A percentile compares a stretch with the other conserved stretches of the same genome.
phyloP scores from a whole-genome alignment of 2,329 filamentous ascomycete species.

The Colletotrichum gigasporum region DNA sequence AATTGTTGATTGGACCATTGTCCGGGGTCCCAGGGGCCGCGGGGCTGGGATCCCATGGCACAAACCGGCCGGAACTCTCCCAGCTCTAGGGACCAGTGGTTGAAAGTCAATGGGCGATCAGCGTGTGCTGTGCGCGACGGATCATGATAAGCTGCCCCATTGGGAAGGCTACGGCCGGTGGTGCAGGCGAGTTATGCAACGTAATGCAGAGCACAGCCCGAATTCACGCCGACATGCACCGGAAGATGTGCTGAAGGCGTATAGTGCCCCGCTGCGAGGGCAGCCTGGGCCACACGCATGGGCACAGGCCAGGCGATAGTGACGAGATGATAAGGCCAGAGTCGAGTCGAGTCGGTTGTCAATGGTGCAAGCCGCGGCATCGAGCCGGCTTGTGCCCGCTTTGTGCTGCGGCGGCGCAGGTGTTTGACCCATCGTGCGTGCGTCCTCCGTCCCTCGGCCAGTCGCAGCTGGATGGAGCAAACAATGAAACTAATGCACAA shows the following conservation, averaged over 20 bases:
- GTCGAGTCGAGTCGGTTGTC: slow-evolving; percentile 15
- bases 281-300: slow-evolving; percentile 7
- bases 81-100: slow-evolving; percentile 20
- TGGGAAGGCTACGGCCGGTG: slow-evolving; percentile 22
- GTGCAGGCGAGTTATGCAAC: slow-evolving; percentile 31
- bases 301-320: slow-evolving; percentile 11
- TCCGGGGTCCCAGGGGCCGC: slow-evolving; percentile 11
- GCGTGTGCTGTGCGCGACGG: slow-evolving; percentile 15
- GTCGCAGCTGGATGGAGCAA: slow-evolving; percentile 21
- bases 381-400: slow-evolving; percentile 25
- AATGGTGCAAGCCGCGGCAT: slow-evolving; percentile 24
- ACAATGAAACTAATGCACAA: slow-evolving; percentile 27
- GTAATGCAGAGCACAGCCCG: slow-evolving; percentile 28
- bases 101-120: slow-evolving; percentile 17
- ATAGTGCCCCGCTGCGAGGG: slow-evolving; percentile 1
- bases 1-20: slow-evolving; percentile 27
- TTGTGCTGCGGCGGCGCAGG: slow-evolving; percentile 29
- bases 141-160: slow-evolving; percentile 31
- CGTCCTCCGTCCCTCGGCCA: slow-evolving; percentile 8
- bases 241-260: slow-evolving; percentile 25
- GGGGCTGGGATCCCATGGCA: slow-evolving; percentile 15
- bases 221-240: slow-evolving; percentile 17
- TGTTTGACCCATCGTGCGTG: slow-evolving; percentile 25
- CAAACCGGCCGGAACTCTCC: slow-evolving; percentile 11
- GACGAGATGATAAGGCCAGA: slow-evolving; percentile 25